Evolutionary conservation across 2,329 filamentous ascomycete species (phyloP), one percentile per base, ranked within the genome.

Genomic region (Arthrobotrys megalospora): DNA sequence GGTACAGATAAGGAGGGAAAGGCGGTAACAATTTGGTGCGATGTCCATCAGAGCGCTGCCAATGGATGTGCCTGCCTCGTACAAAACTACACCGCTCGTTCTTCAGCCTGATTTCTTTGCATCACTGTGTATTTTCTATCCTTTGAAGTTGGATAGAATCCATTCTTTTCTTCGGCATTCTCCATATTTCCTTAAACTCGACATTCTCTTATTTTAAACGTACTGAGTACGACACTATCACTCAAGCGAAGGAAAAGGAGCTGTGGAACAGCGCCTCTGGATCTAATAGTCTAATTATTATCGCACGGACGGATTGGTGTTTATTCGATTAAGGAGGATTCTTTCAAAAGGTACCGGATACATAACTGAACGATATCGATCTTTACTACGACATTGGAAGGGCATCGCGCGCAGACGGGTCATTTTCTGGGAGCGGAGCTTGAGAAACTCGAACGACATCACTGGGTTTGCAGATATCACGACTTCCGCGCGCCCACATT

Each of bases 1-100:
- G 66, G 50, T 71, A 52, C 73, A 66, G 73, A 77, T 77, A 77
- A 77, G 73, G 73, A 77, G 73, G 24, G 58, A 70, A 65, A 62
- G 66, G 73, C 62, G 73, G 73, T 71, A 77, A 67, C 63, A 67
- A 41, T 50, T 47, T 60, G 60, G 19, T 55, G 43, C 45, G 24
- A 28, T 50, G 41, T 14, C 52, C 68, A 60, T 66, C 62, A 32
- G 69, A 19, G 43, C 41, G 36, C 62, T 36, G 62, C 50, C 50
- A 62, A 67, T 60, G 19, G 62, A 48, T 67, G 34, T 8, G 52
- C 19, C 36, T 62, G 52, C 41, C 41, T 66, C n/a, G n/a, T 76
- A 70, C 65, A 66, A 76, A 76, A 65, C 48, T 66, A 77, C 71
- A 45, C 65, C 50, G 52, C 21, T 32, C 58, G 36, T 70, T 73